Evolutionary conservation across 2,329 filamentous ascomycete species (phyloP).

Genomic region (Colletotrichum sp.): DNA sequence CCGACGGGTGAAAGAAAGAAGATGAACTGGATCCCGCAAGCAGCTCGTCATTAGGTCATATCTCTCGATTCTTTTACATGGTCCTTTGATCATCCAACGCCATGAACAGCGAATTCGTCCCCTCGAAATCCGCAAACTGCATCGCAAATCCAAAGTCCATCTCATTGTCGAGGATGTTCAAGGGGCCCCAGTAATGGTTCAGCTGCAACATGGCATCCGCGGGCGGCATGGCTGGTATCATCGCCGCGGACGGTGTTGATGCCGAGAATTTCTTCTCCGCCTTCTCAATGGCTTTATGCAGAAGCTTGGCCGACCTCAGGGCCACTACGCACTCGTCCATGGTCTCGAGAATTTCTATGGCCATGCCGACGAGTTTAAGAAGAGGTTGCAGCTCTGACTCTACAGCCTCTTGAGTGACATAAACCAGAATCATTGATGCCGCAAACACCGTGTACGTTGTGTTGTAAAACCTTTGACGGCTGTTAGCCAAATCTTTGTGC

Average conservation of each 20-base stretch:
- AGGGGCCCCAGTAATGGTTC: constrained; percentile 30
- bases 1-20: not conserved
- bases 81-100: not conserved
- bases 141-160: constrained; percentile 27
- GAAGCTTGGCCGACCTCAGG: constrained; percentile 27
- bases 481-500: not conserved
- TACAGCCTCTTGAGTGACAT: constrained; percentile 26
- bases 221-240: constrained; percentile 9
- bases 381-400: constrained; percentile 23
- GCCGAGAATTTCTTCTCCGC: constrained; percentile 20
- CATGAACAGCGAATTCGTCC: constrained; percentile 4
- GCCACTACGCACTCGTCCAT: constrained; percentile 32
- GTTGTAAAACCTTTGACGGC: constrained; percentile 31
- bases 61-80: not conserved
- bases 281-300: constrained; percentile 27
- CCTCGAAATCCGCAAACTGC: constrained; percentile 25
- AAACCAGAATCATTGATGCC: constrained; percentile 32
- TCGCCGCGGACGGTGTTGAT: not conserved
- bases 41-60: not conserved
- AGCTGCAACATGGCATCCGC: constrained; percentile 21
- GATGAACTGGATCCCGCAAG: not conserved
- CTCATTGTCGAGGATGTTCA: constrained; percentile 27
- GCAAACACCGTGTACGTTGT: constrained; percentile 34
- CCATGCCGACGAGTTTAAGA: constrained; percentile 26
- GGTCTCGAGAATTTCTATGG: constrained; percentile 27